A percentile compares a stretch with the other conserved stretches of the same genome.
Conservation (phyloP, 139 green algal species). For the Chlorella sorokiniana region DNA sequence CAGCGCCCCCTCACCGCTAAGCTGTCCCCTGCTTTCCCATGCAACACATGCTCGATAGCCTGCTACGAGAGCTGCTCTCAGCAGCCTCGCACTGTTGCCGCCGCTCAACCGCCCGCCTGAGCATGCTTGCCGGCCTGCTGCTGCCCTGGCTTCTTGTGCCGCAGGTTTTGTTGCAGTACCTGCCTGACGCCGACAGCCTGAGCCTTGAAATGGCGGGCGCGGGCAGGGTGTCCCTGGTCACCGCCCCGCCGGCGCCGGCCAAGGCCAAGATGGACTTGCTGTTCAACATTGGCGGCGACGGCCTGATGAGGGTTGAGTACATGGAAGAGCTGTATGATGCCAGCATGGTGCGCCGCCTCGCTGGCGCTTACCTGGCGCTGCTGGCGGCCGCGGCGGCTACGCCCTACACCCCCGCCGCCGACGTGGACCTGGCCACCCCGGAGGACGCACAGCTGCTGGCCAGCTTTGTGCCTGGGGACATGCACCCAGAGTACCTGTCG, state of each 20-base stretch:
- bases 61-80: no score
- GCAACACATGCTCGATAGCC: no score
- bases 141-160: neutral
- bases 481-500: neutral
- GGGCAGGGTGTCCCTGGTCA: neutral
- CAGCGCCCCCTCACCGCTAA: no score
- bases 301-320: neutral
- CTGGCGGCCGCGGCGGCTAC: neutral
- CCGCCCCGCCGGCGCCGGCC: neutral
- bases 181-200: neutral
- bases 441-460: neutral
- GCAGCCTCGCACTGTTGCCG: no score
- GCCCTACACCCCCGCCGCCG: neutral
- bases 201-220: neutral
- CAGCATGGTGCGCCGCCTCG: neutral
- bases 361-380: neutral
- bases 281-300: neutral
- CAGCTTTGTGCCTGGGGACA: neutral
- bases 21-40: no score
- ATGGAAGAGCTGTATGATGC: neutral
- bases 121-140: neutral
- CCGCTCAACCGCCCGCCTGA: no score
- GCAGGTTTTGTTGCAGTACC: neutral
- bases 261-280: neutral
- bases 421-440: neutral